Conservation (phyloP, 305 asterid genomes). For the Fraxinus sp. region DNA sequence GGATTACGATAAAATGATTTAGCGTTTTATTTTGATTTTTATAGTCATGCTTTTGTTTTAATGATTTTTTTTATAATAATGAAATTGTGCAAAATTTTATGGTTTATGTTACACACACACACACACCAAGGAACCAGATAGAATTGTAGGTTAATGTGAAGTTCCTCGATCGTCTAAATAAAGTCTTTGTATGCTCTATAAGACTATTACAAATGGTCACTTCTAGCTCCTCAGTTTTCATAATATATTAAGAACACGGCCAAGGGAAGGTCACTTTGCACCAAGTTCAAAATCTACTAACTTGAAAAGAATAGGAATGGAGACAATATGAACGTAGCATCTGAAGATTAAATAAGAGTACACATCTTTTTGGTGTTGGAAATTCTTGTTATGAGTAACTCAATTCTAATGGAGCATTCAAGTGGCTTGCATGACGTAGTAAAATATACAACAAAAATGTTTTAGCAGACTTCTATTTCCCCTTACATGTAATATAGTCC, state of each 20-base stretch:
- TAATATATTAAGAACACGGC: background rate
- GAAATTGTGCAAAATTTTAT: background rate
- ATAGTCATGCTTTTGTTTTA: background rate
- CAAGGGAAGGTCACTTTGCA: background rate
- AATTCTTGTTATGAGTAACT: background rate
- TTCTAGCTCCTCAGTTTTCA: background rate
- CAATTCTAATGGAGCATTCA: background rate
- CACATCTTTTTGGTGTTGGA: background rate
- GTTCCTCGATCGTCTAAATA: background rate
- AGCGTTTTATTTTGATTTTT: background rate
- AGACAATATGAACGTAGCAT: background rate
- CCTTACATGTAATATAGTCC: constrained; percentile 84
- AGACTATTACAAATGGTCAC: background rate
- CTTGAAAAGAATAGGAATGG: background rate
- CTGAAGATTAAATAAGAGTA: background rate
- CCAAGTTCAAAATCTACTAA: background rate
- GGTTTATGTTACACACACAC: background rate
- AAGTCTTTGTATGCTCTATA: background rate
- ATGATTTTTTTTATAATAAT: background rate
- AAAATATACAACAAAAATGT: constrained; percentile 4
- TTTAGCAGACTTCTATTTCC: constrained; percentile 4
- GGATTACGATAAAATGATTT: background rate
- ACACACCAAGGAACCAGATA: background rate
- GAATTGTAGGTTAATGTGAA: background rate
- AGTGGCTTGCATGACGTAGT: background rate